Percentiles rank a stretch among this genome's conserved stretches.
Conservation (phyloP, 306 rosid species). For the Corylus avellana region DNA sequence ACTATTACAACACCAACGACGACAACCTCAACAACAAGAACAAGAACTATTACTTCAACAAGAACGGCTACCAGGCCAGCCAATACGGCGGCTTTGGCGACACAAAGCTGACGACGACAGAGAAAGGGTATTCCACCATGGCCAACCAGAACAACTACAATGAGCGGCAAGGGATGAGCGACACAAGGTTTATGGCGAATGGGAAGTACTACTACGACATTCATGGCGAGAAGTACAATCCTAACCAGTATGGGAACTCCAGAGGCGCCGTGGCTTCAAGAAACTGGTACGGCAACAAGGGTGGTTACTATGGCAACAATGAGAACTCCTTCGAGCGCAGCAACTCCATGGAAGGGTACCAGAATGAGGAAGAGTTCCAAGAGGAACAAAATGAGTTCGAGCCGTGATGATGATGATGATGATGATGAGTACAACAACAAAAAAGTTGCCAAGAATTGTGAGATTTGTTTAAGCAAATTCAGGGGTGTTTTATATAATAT, state of each 20-base stretch:
- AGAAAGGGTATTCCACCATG: conserved; percentile 39
- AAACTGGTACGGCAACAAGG: conserved; percentile 41
- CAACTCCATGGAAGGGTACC: conserved; percentile 57
- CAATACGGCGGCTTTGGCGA: conserved; percentile 29
- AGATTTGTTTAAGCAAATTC: conserved; percentile 20
- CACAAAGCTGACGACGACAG: conserved; percentile 28
- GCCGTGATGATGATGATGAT: conserved; percentile 42
- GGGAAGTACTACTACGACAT: conserved; percentile 60
- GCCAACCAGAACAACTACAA: conserved; percentile 32
- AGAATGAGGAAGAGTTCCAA: conserved; percentile 59
- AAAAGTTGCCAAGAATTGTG: not conserved
- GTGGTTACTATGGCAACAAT: conserved; percentile 48
- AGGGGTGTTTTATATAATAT: conserved; percentile 25
- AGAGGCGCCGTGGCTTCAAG: conserved; percentile 25
- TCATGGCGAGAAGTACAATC: conserved; percentile 39
- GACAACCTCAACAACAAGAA: conserved; percentile 21
- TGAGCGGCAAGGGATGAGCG: conserved; percentile 85
- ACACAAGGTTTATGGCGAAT: conserved; percentile 75
- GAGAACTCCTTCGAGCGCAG: conserved; percentile 37
- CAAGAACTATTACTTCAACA: conserved; percentile 32
- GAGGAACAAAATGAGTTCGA: conserved; percentile 44
- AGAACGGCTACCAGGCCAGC: conserved; percentile 26
- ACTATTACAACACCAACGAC: conserved; percentile 22
- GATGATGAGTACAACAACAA: too few species aligned
- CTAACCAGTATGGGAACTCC: conserved; percentile 43